Evolutionary conservation across 257 asterid genomes (phyloP).

Genomic region (Echites panduratus): DNA sequence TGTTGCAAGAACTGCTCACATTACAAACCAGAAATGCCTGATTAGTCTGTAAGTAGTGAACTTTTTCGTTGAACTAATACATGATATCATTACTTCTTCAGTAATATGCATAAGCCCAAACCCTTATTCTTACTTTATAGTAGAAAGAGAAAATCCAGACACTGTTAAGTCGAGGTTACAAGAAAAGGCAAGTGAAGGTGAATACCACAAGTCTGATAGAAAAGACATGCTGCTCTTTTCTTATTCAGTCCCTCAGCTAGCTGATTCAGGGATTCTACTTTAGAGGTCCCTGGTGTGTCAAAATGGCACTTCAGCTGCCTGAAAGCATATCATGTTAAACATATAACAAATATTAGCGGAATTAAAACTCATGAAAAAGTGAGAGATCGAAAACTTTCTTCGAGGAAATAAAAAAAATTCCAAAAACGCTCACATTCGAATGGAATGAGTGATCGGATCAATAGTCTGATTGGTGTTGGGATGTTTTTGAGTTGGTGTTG

Average conservation of each 20-base stretch:
- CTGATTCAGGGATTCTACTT: constrained; percentile 59
- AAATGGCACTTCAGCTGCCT: constrained; percentile 93
- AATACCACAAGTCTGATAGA: constrained; percentile 80
- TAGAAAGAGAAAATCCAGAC: neutral
- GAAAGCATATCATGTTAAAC: constrained; percentile 18
- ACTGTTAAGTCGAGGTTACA: constrained; percentile 2
- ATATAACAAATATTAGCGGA: neutral
- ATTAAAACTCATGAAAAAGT: neutral
- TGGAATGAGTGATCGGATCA: constrained; percentile 68
- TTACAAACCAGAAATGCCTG: neutral
- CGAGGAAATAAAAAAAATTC: neutral
- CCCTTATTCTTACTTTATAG: neutral
- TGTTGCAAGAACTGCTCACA: constrained; percentile 71
- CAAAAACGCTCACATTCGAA: constrained; percentile 36
- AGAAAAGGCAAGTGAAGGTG: constrained; percentile 7
- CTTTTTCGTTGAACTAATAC: neutral
- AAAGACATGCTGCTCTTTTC: constrained; percentile 73
- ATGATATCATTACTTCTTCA: neutral
- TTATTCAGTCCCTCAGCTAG: constrained; percentile 67
- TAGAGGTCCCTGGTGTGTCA: constrained; percentile 64
- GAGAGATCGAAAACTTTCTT: neutral
- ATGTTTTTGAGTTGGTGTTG: constrained; percentile 69
- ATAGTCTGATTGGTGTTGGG: constrained; percentile 36
- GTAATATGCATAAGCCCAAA: neutral
- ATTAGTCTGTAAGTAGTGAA: neutral